These are phyloP conservation scores for Cryphonectria naterciae DNA, from an alignment of 2,329 filamentous ascomycete genomes.

Conservation along the genomic window DNA sequence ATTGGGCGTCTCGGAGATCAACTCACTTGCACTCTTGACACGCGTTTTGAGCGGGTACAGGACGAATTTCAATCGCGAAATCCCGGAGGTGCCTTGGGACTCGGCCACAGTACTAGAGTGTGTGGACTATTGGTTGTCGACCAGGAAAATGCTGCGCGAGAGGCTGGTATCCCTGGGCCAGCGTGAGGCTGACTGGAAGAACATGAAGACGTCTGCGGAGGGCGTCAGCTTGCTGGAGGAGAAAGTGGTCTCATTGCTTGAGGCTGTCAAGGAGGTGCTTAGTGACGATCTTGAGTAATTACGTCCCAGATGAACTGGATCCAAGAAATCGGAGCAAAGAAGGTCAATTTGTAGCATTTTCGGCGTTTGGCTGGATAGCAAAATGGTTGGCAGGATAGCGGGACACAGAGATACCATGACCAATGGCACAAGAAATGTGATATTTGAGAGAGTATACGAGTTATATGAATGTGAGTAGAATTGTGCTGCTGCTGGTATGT, in stretches of 20 bases:
- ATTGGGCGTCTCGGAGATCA: slow-evolving; percentile 73
- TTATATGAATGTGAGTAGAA: slow-evolving; percentile 14
- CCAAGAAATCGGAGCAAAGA: slow-evolving; percentile 11
- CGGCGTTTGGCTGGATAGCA: slow-evolving; percentile 24
- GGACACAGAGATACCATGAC: slow-evolving; percentile 27
- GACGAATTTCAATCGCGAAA: slow-evolving; percentile 69
- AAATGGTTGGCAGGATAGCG: slow-evolving; percentile 22
- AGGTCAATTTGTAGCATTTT: slow-evolving; percentile 21
- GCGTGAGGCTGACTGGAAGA: slow-evolving; percentile 69
- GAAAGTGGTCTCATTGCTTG: slow-evolving; percentile 72
- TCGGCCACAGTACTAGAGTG: slow-evolving; percentile 73
- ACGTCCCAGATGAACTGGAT: slow-evolving; percentile 18
- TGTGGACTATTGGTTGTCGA: slow-evolving; percentile 78
- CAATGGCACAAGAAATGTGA: neutral
- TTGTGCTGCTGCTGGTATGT: slow-evolving; percentile 7
- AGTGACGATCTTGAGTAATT: slow-evolving; percentile 52
- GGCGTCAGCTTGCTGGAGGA: slow-evolving; percentile 73
- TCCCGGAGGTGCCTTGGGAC: slow-evolving; percentile 78
- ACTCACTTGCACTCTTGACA: slow-evolving; percentile 76
- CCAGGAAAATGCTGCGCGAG: slow-evolving; percentile 70
- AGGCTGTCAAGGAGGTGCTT: slow-evolving; percentile 60
- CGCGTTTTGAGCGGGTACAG: slow-evolving; percentile 71
- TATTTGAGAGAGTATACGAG: neutral
- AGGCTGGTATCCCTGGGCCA: slow-evolving; percentile 74
- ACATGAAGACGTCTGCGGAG: slow-evolving; percentile 44